These are phyloP conservation scores for Plantago ovata DNA, from an alignment of 257 asterid species.

Conservation along the genomic window DNA sequence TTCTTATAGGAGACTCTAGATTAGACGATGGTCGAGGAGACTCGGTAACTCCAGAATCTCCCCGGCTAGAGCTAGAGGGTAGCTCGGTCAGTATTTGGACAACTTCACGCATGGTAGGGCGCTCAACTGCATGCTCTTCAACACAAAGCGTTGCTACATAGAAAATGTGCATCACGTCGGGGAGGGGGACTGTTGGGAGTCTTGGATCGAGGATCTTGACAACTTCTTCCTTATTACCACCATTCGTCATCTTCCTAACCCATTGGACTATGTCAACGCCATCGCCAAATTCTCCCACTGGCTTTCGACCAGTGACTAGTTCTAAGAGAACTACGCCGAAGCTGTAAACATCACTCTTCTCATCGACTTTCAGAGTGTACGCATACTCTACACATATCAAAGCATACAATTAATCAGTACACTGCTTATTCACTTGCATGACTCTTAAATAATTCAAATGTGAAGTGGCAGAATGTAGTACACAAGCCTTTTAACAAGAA, in stretches of 20 bases:
- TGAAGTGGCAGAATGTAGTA: too few relatives aligned
- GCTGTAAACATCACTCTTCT: conserved; percentile 7
- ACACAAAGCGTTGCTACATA: neutral
- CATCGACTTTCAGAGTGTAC: neutral
- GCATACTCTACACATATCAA: conserved; percentile 3
- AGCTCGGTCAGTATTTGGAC: neutral
- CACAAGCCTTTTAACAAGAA: neutral
- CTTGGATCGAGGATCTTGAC: neutral
- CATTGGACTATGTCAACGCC: neutral
- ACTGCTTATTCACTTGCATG: neutral
- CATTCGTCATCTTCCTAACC: neutral
- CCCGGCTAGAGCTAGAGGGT: neutral
- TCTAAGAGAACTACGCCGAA: conserved; percentile 7
- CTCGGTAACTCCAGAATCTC: neutral
- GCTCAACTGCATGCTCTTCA: neutral
- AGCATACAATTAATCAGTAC: neutral
- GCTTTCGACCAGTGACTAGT: neutral
- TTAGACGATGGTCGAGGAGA: neutral
- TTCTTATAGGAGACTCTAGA: neutral
- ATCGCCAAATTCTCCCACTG: neutral
- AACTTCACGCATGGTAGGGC: conserved; percentile 6
- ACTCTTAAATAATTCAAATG: neutral
- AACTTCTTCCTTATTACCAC: neutral
- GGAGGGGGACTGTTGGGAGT: neutral
- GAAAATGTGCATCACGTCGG: neutral